Percentiles rank a stretch among this genome's conserved stretches.
These are phyloP conservation scores for Aplosporella prunicola DNA, from an alignment of 2,329 filamentous ascomycete species.

Conservation along the genomic window DNA sequence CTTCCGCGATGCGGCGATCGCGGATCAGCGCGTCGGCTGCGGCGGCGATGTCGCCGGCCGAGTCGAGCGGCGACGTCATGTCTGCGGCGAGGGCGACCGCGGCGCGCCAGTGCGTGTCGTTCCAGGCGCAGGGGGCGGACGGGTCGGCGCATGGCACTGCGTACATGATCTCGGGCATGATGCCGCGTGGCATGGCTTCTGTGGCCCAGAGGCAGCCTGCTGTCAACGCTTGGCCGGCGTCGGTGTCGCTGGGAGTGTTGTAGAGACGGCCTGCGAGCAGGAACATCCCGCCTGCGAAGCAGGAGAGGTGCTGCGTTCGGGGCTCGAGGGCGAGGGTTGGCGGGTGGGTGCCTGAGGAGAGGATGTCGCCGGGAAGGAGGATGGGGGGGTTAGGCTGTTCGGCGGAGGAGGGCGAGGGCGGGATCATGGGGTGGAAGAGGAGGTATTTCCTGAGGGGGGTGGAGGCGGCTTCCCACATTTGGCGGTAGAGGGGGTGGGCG, in stretches of 20 bases:
- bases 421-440: not conserved
- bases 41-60: not conserved
- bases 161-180: conserved; percentile 53
- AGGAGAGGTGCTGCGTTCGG: conserved; percentile 36
- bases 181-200: conserved; percentile 44
- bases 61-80: not conserved
- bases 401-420: too few species aligned
- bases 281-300: conserved; percentile 56
- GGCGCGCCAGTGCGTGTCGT: conserved; percentile 48
- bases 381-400: too few species aligned
- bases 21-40: not conserved
- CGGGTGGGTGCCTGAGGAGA: too few species aligned
- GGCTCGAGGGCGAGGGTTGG: conserved; percentile 12
- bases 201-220: conserved; percentile 56
- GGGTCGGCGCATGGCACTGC: conserved; percentile 39
- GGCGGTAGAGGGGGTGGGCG: conserved; percentile 36
- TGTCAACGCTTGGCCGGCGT: conserved; percentile 47
- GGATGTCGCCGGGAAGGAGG: conserved; percentile 26
- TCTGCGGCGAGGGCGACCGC: conserved; percentile 37
- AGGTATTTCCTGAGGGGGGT: not conserved
- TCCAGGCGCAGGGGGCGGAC: conserved; percentile 40
- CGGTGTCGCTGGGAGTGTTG: conserved; percentile 41
- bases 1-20: conserved; percentile 2
- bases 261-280: conserved; percentile 50
- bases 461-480: not conserved